Conservation (phyloP, 164 flowering plant species). For the Umbellularia californica region DNA sequence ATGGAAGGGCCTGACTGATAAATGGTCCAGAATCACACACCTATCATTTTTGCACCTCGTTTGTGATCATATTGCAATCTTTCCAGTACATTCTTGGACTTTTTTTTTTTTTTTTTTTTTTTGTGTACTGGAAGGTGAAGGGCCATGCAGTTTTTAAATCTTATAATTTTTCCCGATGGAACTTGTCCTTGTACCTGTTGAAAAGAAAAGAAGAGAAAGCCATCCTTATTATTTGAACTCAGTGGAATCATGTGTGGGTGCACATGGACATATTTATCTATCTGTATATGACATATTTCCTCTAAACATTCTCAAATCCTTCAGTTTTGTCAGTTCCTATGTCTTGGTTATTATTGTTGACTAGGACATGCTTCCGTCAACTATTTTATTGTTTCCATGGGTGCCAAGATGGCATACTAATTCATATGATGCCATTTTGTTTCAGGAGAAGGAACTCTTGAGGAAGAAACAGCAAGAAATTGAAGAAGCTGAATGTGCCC, state of each 20-base stretch:
- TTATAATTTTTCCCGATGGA: too few species aligned
- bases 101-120: too few species aligned
- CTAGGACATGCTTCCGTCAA: background rate
- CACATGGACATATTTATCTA: background rate
- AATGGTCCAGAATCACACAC: background rate
- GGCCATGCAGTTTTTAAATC: too few species aligned
- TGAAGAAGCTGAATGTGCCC: conserved; percentile 78
- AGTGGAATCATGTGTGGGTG: background rate
- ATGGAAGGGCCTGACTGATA: background rate
- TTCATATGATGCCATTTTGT: conserved; percentile 1
- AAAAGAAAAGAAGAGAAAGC: too few species aligned
- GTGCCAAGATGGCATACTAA: background rate
- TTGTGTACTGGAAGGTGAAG: background rate
- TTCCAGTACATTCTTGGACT: background rate
- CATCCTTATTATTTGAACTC: background rate
- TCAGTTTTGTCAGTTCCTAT: too few species aligned
- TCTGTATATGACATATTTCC: background rate
- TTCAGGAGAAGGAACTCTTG: conserved; percentile 82
- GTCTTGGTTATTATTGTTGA: background rate
- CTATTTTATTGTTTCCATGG: background rate
- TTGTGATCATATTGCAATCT: too few species aligned
- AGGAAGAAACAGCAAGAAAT: conserved; percentile 71
- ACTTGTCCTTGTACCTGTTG: background rate
- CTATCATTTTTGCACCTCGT: background rate
- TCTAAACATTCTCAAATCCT: background rate